phyloP scores from a whole-genome alignment of 2,329 filamentous ascomycete species.

The Paradendryphiella salina region DNA sequence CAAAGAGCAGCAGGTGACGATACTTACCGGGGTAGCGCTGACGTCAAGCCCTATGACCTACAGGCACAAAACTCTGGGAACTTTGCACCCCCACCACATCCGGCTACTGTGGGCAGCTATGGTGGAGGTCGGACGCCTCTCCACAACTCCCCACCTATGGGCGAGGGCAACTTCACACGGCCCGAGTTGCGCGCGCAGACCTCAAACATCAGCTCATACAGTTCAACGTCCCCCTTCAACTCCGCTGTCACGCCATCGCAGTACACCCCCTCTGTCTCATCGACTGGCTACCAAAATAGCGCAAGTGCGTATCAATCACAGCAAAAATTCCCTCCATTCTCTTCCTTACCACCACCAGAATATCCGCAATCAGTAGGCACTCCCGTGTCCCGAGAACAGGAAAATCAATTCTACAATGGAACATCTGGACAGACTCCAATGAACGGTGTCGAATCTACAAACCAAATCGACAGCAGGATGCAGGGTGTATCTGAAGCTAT shows the following conservation, averaged over 20 bases:
- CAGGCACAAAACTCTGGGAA: constrained; percentile 39
- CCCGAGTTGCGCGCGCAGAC: constrained; percentile 45
- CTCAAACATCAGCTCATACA: constrained; percentile 41
- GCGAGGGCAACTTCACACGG: constrained; percentile 40
- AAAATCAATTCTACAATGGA: constrained; percentile 45
- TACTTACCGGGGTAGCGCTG: constrained; percentile 36
- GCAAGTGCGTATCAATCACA: constrained; percentile 59
- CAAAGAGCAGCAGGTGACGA: constrained; percentile 44
- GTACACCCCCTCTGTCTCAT: constrained; percentile 51
- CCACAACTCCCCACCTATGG: constrained; percentile 45
- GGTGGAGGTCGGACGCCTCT: constrained; percentile 36
- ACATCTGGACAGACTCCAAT: constrained; percentile 42
- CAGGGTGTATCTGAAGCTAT: constrained; percentile 46
- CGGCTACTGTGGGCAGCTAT: constrained; percentile 40
- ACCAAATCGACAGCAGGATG: constrained; percentile 40
- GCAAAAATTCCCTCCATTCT: constrained; percentile 65
- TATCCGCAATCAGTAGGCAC: constrained; percentile 45
- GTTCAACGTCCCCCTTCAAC: constrained; percentile 43
- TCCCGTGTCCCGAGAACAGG: constrained; percentile 43
- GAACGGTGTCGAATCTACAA: constrained; percentile 46
- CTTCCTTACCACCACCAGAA: constrained; percentile 62
- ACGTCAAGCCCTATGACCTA: constrained; percentile 44
- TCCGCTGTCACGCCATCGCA: constrained; percentile 51
- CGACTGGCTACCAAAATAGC: constrained; percentile 48
- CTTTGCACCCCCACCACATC: constrained; percentile 45